Percentiles rank a stretch among this genome's conserved stretches.
These are phyloP conservation scores for Mycena belliarum DNA, from an alignment of 768 basidiomycete species.

Conservation along the genomic window DNA sequence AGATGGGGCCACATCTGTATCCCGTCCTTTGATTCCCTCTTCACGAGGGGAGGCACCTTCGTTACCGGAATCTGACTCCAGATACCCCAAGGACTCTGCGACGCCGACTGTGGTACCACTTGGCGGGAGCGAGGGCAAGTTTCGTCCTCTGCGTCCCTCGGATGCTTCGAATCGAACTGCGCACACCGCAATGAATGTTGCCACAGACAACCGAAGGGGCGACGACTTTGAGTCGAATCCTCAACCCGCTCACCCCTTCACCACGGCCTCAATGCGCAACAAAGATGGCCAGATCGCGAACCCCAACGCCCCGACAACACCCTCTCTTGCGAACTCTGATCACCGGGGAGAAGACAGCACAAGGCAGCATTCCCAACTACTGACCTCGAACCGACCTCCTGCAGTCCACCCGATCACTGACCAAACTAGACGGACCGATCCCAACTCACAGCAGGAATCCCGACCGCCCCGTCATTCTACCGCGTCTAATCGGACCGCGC, in stretches of 20 bases:
- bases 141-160: not conserved
- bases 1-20: not conserved
- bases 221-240: not conserved
- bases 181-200: not conserved
- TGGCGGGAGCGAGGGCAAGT: not conserved
- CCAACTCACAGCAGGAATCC: not conserved
- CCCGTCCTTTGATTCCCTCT: not conserved
- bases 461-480: not conserved
- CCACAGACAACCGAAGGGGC: not conserved
- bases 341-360: too few relatives aligned
- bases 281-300: too few relatives aligned
- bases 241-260: not conserved
- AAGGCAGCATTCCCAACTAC: too few relatives aligned
- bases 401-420: not conserved
- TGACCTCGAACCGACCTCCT: not conserved
- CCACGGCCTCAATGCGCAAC: too few relatives aligned
- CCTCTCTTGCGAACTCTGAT: too few relatives aligned
- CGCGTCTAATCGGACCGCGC: not conserved
- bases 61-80: not conserved
- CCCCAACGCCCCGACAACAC: too few relatives aligned
- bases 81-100: constrained; percentile 9
- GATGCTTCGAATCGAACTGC: not conserved
- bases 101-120: constrained; percentile 9
- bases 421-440: not conserved
- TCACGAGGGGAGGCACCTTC: not conserved